Conservation (phyloP, 768 basidiomycete genomes). For the Lactifluus hygrophoroides region DNA sequence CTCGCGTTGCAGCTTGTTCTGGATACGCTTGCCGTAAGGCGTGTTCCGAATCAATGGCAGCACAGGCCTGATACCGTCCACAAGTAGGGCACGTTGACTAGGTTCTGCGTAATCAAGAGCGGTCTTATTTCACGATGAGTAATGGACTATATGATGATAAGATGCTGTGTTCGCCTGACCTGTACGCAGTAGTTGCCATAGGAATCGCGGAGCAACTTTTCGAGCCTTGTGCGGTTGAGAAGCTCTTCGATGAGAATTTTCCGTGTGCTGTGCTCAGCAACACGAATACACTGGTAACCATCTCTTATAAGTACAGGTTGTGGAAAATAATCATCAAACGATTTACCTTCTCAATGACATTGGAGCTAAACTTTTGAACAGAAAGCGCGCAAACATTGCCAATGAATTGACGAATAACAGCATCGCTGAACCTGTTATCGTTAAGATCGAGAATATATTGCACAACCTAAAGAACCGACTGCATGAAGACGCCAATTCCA, state of each 20-base stretch:
- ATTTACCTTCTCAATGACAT: constrained; percentile 90
- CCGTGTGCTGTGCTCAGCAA: constrained; percentile 90
- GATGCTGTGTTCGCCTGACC: constrained; percentile 32
- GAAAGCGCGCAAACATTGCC: constrained; percentile 97
- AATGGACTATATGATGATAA: not conserved
- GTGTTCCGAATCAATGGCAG: constrained; percentile 98
- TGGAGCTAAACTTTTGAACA: constrained; percentile 98
- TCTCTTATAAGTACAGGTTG: not conserved
- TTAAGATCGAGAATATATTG: constrained; percentile 99
- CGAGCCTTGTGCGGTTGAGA: constrained; percentile 86
- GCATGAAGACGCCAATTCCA: not conserved
- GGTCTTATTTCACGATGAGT: constrained; percentile 46
- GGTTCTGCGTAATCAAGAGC: constrained; percentile 97
- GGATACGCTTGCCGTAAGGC: constrained; percentile 98
- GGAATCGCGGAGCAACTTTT: constrained; percentile 92
- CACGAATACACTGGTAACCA: constrained; percentile 58
- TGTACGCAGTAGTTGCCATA: constrained; percentile 96
- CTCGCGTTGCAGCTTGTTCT: constrained; percentile 97
- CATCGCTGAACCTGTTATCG: constrained; percentile 97
- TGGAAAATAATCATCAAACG: not conserved
- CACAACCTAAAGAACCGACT: constrained; percentile 50
- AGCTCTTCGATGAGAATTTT: constrained; percentile 94
- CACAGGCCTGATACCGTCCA: constrained; percentile 98
- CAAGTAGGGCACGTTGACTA: constrained; percentile 81
- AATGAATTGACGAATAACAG: constrained; percentile 91